A percentile compares a stretch with the other conserved stretches of the same genome.
Conservation (phyloP, 345 rosid genomes). For the Syzygium aromaticum region DNA sequence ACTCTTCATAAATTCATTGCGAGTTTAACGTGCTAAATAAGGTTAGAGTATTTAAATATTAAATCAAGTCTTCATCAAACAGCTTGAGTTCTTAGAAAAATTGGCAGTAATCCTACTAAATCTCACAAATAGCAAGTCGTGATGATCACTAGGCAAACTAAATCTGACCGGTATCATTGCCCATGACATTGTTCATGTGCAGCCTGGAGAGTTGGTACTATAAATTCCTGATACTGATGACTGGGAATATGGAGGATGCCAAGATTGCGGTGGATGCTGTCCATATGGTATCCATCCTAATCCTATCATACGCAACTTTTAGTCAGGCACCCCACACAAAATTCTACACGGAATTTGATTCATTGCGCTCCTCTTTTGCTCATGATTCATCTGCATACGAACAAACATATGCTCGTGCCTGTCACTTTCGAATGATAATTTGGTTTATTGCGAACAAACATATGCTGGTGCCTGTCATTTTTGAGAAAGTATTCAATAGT, state of each 20-base stretch:
- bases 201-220: conserved; percentile 97
- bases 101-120: no score
- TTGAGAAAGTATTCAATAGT: no score
- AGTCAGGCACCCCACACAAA: not conserved
- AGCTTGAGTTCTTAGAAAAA: no score
- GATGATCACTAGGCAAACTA: not conserved
- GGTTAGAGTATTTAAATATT: no score
- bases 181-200: not conserved
- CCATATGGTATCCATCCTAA: conserved; percentile 48
- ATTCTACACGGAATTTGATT: not conserved
- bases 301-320: not conserved
- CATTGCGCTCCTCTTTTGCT: not conserved
- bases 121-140: not conserved
- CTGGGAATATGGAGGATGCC: conserved; percentile 66
- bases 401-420: not conserved
- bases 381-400: not conserved
- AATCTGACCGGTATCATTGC: not conserved
- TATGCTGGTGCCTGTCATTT: no score
- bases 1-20: not conserved
- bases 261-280: conserved; percentile 75
- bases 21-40: not conserved
- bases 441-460: no score
- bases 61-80: no score
- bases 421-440: no score
- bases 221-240: conserved; percentile 63